Base-by-base conservation (phyloP, 192 early-diverging fungal species). In the Spizellomyces sp. region DNA sequence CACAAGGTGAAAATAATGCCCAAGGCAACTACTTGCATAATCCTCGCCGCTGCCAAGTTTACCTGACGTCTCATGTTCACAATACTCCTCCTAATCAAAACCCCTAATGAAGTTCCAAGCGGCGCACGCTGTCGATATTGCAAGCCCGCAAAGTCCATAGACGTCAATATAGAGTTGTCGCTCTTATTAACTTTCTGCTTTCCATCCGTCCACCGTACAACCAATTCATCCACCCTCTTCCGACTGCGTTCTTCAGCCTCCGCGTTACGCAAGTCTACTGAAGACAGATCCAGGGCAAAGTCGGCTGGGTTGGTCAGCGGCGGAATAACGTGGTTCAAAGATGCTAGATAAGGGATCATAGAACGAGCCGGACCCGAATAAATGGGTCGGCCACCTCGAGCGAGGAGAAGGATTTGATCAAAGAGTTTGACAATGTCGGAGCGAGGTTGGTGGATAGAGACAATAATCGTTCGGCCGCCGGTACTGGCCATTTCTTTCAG, bases 401-500 rank as follows among this genome's bases (percentile, higher is more conserved):
- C 73, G 6, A 96, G 81, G 7, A 96, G 81, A 50, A 95, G 69
- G 8, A 94, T 68, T 14, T 90, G 79, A 76, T 94, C 93, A 77
- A 96, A 95, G 63, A 90, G 86, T 57, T 89, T 83, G 72, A 94
- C 92, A 47, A 94, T 81, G 71, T 91, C 81, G 10, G 92, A 84
- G 5, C 89, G 90, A 47, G 94, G 94, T 78, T 92, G 70, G 48
- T 72, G 70, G 58, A 96, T 94, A 7, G 90, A 92, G 77, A 90
- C 90, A 70, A 93, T 79, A 88, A 95, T 66, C 88, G 83, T 66
- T 89, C 88, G 45, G 90, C 86, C 79, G 21, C 45, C 22, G 84
- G 86, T 47, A 88, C 85, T 19, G 1, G 80, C 64, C 47, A 95
- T 76, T 47, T 86, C 83, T 82, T 42, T 88, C 84, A 74, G 90